Percentiles rank a stretch among this genome's conserved stretches.
phyloP scores from a whole-genome alignment of 306 rosid species.

The Calophaca sinica region DNA sequence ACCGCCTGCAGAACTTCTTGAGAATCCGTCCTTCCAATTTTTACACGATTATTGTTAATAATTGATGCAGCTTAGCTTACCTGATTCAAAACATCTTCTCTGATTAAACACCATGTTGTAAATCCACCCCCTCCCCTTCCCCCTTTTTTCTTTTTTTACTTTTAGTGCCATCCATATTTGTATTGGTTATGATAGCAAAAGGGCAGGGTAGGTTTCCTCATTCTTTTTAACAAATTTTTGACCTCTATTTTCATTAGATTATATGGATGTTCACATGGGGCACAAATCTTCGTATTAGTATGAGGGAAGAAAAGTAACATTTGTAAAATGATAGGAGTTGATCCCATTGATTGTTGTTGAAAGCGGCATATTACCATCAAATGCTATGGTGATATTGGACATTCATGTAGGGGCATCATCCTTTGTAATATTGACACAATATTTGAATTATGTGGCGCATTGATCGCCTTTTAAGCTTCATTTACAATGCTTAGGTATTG shows the following conservation, averaged over 20 bases:
- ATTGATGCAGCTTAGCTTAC: conserved; percentile 41
- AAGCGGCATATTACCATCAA: conserved; percentile 30
- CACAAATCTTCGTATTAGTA: conserved; percentile 51
- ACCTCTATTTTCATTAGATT: conserved; percentile 41
- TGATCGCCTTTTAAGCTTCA: conserved; percentile 16
- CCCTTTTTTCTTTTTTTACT: background rate
- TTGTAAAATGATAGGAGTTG: conserved; percentile 53
- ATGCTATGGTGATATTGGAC: conserved; percentile 45
- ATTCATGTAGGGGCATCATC: conserved; percentile 23
- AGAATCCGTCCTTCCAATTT: conserved; percentile 79
- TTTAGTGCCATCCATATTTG: conserved; percentile 49
- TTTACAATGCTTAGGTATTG: background rate
- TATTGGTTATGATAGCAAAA: conserved; percentile 54
- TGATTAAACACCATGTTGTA: conserved; percentile 54
- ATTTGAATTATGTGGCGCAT: background rate
- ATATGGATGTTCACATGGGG: conserved; percentile 50
- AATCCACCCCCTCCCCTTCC: conserved; percentile 47
- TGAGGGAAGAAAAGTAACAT: conserved; percentile 43
- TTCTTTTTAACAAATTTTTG: conserved; percentile 42
- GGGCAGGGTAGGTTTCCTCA: conserved; percentile 56
- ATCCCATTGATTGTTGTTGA: conserved; percentile 52
- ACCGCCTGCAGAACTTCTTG: conserved; percentile 74
- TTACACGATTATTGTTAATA: conserved; percentile 64
- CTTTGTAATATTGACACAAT: conserved; percentile 27
- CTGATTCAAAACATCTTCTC: conserved; percentile 42